phyloP scores from a whole-genome alignment of 2,329 filamentous ascomycete species.

The Cladosporium austrohemisphaericum region DNA sequence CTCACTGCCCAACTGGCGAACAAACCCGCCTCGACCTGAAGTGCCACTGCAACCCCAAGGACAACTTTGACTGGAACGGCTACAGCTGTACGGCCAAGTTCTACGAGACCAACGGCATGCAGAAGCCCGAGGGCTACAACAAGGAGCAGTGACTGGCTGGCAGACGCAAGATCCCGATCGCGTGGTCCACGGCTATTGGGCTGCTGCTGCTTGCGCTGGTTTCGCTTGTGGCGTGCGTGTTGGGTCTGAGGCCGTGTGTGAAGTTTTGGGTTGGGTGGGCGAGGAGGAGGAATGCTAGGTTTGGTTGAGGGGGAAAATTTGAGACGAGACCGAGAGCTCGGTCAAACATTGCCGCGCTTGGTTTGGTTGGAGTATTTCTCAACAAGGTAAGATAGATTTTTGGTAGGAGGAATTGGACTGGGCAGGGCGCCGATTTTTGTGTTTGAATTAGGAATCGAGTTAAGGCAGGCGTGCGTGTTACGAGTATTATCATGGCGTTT shows the following conservation, averaged over 20 bases:
- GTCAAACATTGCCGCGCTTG: no score
- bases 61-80: conserved; percentile 99
- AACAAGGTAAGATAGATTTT: no score
- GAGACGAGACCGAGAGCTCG: no score
- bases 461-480: no score
- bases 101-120: conserved; percentile 75
- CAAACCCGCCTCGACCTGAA: conserved; percentile 77
- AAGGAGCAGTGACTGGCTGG: conserved; percentile 37
- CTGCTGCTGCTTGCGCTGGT: not conserved
- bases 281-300: conserved; percentile 4
- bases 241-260: conserved; percentile 5
- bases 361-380: no score
- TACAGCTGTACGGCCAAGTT: conserved; percentile 90
- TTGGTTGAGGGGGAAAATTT: not conserved
- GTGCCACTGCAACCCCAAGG: conserved; percentile 90
- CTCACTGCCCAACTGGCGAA: conserved; percentile 91
- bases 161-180: conserved; percentile 2
- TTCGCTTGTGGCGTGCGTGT: conserved; percentile 3
- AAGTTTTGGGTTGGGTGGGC: conserved; percentile 5
- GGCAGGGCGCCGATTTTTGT: no score
- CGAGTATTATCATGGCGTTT: no score
- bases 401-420: no score
- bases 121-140: conserved; percentile 84
- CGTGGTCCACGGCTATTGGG: not conserved
- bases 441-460: no score